Percentiles rank a stretch among this genome's conserved stretches.
Conservation (phyloP, 2,329 filamentous ascomycete genomes). For the Ophiostoma novo-ulmi region DNA sequence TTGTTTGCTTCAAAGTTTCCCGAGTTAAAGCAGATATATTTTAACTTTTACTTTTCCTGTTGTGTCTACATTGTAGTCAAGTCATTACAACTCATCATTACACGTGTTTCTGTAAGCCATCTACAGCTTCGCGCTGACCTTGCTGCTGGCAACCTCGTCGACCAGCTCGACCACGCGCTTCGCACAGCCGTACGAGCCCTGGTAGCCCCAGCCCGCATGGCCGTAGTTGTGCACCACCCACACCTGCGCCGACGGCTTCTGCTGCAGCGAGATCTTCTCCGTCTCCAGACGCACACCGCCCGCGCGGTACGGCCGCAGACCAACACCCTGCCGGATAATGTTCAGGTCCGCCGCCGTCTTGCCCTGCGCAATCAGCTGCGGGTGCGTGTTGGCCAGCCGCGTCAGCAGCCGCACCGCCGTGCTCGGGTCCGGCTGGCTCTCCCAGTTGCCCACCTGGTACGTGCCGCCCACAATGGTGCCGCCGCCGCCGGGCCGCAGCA, state of each 20-base stretch:
- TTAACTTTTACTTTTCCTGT: neutral
- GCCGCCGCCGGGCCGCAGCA: conserved; percentile 74
- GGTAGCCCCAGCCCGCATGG: conserved; percentile 73
- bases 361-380: conserved; percentile 51
- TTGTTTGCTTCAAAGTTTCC: neutral
- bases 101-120: neutral
- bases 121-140: conserved; percentile 6
- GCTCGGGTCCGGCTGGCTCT: conserved; percentile 70
- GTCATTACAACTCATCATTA: no score
- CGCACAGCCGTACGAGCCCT: conserved; percentile 65
- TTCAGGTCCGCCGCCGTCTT: conserved; percentile 68
- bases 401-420: conserved; percentile 81
- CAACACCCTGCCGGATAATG: conserved; percentile 76
- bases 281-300: conserved; percentile 72
- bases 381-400: conserved; percentile 61
- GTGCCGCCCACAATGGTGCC: conserved; percentile 85
- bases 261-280: conserved; percentile 48
- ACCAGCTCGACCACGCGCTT: conserved; percentile 62
- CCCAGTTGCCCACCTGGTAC: conserved; percentile 75
- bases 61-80: neutral
- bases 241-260: conserved; percentile 35
- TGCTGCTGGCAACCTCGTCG: conserved; percentile 47
- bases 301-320: conserved; percentile 68
- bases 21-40: neutral
- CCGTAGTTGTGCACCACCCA: conserved; percentile 78